Percentiles rank a stretch among this genome's conserved stretches.
These are phyloP conservation scores for Sicyos baderoa DNA, from an alignment of 306 rosid species.

Conservation along the genomic window DNA sequence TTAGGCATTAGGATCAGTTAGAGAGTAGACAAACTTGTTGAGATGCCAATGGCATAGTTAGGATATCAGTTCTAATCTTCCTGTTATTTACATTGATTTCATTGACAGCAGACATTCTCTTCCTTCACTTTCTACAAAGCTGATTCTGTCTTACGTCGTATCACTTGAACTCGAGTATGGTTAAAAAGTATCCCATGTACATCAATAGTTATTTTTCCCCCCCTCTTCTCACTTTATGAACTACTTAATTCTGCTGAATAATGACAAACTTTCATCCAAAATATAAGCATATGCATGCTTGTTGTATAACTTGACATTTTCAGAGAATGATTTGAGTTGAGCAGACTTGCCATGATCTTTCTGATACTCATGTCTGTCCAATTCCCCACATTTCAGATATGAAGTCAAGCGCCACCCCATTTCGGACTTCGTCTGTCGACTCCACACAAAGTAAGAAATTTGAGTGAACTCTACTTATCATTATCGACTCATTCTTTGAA, in stretches of 20 bases:
- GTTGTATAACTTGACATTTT: not conserved
- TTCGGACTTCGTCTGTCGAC: constrained; percentile 37
- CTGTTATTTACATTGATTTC: not conserved
- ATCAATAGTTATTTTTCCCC: not conserved
- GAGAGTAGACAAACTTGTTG: not conserved
- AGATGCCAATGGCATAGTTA: not conserved
- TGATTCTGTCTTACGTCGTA: not conserved
- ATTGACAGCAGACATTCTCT: not conserved
- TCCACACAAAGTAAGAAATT: constrained; percentile 47
- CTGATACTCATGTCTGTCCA: not conserved
- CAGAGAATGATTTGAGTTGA: not conserved
- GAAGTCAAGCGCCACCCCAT: constrained; percentile 27
- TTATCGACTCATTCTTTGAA: constrained; percentile 1
- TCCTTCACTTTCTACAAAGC: constrained; percentile 7
- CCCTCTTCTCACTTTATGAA: not conserved
- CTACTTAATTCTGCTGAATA: not conserved
- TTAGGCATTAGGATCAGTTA: not conserved
- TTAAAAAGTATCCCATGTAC: not conserved
- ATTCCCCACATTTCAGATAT: constrained; percentile 31
- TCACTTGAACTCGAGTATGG: not conserved
- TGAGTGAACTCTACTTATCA: not conserved
- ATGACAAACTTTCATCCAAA: not conserved
- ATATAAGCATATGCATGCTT: not conserved
- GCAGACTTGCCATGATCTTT: not conserved
- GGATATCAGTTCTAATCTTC: not conserved